Evolutionary conservation across 1,284 basidiomycete genomes (phyloP), one percentile per base, ranked within the genome.

Genomic region (Pisolithus thermaeus): DNA sequence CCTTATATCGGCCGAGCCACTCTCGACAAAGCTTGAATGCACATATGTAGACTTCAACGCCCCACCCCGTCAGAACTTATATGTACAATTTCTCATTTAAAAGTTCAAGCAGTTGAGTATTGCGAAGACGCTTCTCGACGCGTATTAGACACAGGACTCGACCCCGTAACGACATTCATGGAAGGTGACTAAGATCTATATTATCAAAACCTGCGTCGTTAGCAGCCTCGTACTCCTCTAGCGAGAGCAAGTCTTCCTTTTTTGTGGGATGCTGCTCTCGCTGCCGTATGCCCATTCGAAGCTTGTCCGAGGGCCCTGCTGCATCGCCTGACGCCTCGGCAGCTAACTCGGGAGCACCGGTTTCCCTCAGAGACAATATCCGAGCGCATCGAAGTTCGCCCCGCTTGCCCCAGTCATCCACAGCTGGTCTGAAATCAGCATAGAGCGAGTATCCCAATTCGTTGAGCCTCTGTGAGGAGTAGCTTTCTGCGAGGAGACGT

Each of bases 401-500:
- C 49, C 79, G 74, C 61, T 82, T 76, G 2, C 90, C 90, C 90
- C 90, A 92, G 11, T 78, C 82, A 39, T 81, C 78, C 1, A 80
- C 81, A 16, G 72, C 70, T 14, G 90, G 90, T 50, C 90, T 78
- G 63, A 92, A 90, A 23, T 85, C 80, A 18, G 79, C 78, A 63
- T 95, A 95, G 40, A 95, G 71, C 20, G 73, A 69, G 71, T 84
- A 90, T 2, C 84, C 91, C 51, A 76, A 70, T 37, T 67, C 61
- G 61, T 91, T 90, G 25, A 95, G 75, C 56, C 90, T 84, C 30
- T 79, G 68, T 0, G 81, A 74, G 7, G 74, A 51, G 59, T 84
- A 92, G 51, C 82, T 87, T 35, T 77, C 70, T 1, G 88, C 89
- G 25, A 96, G 77, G 16, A 95, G 73, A 50, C 83, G 81, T 62